Percentiles rank a stretch among this genome's conserved stretches.
These are phyloP conservation scores for Naganishia antarctica DNA, from an alignment of 768 basidiomycete genomes.

Conservation along the genomic window DNA sequence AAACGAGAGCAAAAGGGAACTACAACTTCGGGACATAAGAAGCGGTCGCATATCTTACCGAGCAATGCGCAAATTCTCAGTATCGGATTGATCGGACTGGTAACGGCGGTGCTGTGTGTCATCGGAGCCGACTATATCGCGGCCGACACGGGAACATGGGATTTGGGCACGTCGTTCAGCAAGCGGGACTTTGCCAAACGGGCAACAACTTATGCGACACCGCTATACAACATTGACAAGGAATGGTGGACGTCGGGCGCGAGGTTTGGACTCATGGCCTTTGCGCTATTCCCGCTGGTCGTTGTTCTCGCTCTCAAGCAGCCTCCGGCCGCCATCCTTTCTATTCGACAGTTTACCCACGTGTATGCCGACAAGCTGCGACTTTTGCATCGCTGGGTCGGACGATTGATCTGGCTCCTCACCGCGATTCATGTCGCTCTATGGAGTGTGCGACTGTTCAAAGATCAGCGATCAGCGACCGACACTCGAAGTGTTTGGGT, in stretches of 20 bases:
- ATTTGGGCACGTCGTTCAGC: slow-evolving; percentile 46
- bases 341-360: slow-evolving; percentile 60
- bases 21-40: slow-evolving; percentile 38
- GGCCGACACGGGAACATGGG: slow-evolving; percentile 55
- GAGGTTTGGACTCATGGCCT: slow-evolving; percentile 65
- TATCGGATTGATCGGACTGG: slow-evolving; percentile 53
- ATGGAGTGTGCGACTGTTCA: slow-evolving; percentile 65
- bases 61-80: slow-evolving; percentile 63
- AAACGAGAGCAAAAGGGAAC: slow-evolving; percentile 54
- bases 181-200: slow-evolving; percentile 38
- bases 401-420: slow-evolving; percentile 64
- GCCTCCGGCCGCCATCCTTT: slow-evolving; percentile 63
- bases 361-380: slow-evolving; percentile 72
- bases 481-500: slow-evolving; percentile 49
- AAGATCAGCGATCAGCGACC: slow-evolving; percentile 55
- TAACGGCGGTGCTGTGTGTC: slow-evolving; percentile 55
- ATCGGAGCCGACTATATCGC: slow-evolving; percentile 67
- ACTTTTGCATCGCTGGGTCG: slow-evolving; percentile 67
- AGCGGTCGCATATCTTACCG: slow-evolving; percentile 50
- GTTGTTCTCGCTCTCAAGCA: slow-evolving; percentile 66
- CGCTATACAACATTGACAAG: slow-evolving; percentile 62
- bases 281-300: slow-evolving; percentile 66
- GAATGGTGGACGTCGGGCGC: slow-evolving; percentile 68
- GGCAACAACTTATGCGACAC: slow-evolving; percentile 50
- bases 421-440: slow-evolving; percentile 60